Conservation (phyloP, 2,329 filamentous ascomycete species). For the Pseudocercospora vitis region DNA sequence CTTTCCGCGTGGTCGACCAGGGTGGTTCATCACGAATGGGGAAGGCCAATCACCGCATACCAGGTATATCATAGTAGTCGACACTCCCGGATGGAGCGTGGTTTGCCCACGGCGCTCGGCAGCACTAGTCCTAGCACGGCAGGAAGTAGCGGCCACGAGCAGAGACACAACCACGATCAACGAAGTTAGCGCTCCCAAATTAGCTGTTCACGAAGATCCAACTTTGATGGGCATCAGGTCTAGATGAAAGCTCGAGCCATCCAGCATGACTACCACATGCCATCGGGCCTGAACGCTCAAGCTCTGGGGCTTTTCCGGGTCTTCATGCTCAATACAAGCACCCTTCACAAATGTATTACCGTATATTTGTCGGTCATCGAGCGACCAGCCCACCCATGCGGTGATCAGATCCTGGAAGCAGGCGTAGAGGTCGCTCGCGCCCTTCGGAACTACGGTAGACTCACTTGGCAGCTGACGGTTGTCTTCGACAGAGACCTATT, state of each 20-base stretch:
- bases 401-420: not conserved
- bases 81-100: not conserved
- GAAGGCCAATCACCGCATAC: conserved; percentile 1
- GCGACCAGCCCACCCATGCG: not conserved
- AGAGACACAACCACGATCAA: not conserved
- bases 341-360: not conserved
- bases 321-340: not conserved
- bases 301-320: not conserved
- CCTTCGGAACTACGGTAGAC: not conserved
- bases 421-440: not conserved
- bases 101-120: not conserved
- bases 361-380: not conserved
- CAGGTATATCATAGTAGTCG: not conserved
- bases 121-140: not conserved
- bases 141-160: not conserved
- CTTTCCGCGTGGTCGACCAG: not conserved
- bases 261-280: not conserved
- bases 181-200: not conserved
- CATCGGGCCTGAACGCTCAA: not conserved
- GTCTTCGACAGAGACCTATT: not conserved
- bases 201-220: not conserved
- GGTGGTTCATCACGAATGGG: not conserved
- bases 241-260: not conserved
- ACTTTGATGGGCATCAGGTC: not conserved
- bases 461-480: not conserved